These are phyloP conservation scores for Plasmodium gonderi DNA, from an alignment of 169 alveolate genomes.

Conservation along the genomic window DNA sequence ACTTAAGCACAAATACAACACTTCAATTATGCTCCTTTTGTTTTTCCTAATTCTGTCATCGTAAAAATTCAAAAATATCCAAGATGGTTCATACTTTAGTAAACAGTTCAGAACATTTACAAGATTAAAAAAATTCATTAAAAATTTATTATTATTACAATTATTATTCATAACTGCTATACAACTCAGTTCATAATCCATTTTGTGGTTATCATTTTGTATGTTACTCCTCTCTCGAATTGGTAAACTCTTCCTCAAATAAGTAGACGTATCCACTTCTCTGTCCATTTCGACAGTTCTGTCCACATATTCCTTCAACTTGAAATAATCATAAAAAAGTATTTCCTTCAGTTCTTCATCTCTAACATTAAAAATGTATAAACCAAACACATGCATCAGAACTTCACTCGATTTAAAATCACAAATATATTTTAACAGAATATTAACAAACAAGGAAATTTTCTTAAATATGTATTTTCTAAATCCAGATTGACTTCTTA, in stretches of 20 bases:
- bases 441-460: background rate
- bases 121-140: constrained; percentile 10
- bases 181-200: background rate
- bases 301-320: constrained; percentile 1
- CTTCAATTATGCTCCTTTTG: constrained; percentile 23
- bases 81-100: constrained; percentile 31
- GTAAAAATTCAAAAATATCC: constrained; percentile 44
- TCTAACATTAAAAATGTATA: background rate
- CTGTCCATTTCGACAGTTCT: background rate
- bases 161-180: background rate
- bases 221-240: background rate
- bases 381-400: constrained; percentile 4
- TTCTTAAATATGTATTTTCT: constrained; percentile 42
- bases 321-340: background rate
- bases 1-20: constrained; percentile 21
- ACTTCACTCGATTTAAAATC: background rate
- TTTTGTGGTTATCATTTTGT: background rate
- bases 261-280: background rate
- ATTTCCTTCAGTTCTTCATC: constrained; percentile 7
- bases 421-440: constrained; percentile 43
- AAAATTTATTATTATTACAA: background rate
- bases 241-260: background rate
- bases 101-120: constrained; percentile 23
- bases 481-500: background rate
- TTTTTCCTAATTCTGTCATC: constrained; percentile 35